Percentiles rank a stretch among this genome's conserved stretches.
phyloP scores from a whole-genome alignment of 768 basidiomycete genomes.

The Boletus rufocinnamomeus region DNA sequence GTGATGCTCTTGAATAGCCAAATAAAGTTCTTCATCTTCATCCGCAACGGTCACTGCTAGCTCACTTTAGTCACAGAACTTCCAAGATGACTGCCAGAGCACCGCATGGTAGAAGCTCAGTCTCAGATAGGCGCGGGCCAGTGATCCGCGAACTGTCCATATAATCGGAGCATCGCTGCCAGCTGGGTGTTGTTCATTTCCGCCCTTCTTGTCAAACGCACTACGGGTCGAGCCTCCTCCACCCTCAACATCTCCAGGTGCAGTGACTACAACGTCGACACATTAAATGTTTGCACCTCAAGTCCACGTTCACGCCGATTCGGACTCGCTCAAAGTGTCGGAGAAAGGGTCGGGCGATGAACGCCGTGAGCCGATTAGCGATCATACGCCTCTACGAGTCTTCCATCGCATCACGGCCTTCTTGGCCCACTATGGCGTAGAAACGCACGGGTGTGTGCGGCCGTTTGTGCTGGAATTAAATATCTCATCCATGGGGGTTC shows the following conservation, averaged over 20 bases:
- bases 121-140: neutral
- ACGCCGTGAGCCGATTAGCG: neutral
- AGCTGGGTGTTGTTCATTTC: neutral
- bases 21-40: no score
- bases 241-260: no score
- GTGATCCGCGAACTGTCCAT: neutral
- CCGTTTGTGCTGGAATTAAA: no score
- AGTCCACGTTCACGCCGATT: neutral
- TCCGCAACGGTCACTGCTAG: no score
- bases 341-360: constrained; percentile 7
- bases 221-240: neutral
- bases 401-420: constrained; percentile 29
- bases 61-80: no score
- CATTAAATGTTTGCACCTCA: constrained; percentile 9
- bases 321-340: neutral
- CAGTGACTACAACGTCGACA: neutral
- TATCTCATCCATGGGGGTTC: neutral
- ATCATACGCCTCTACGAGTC: constrained; percentile 10
- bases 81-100: neutral
- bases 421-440: constrained; percentile 39
- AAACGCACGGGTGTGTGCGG: constrained; percentile 42
- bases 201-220: neutral
- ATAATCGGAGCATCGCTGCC: neutral
- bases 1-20: no score
- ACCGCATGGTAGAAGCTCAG: neutral